phyloP scores from a whole-genome alignment of 2,329 filamentous ascomycete genomes.

The Simplicillium sp. region DNA sequence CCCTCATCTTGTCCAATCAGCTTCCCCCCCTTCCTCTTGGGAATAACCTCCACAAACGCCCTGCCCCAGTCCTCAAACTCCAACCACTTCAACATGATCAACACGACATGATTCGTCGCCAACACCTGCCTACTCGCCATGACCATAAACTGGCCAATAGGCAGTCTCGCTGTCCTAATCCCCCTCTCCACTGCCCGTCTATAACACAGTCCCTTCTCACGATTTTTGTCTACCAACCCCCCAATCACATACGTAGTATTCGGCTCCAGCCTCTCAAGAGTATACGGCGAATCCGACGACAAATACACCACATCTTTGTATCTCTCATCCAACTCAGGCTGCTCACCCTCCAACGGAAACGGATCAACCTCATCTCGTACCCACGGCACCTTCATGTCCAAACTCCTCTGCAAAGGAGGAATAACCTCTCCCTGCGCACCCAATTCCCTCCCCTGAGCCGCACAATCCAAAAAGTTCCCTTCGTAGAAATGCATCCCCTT shows the following conservation, averaged over 20 bases:
- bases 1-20: constrained; percentile 37
- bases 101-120: constrained; percentile 90
- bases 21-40: constrained; percentile 76
- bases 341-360: constrained; percentile 22
- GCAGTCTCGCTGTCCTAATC: constrained; percentile 80
- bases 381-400: constrained; percentile 19
- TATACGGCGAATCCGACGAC: constrained; percentile 82
- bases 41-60: constrained; percentile 82
- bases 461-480: constrained; percentile 64
- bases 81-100: constrained; percentile 93
- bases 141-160: constrained; percentile 90
- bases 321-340: constrained; percentile 20
- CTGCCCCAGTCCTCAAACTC: constrained; percentile 85
- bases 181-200: constrained; percentile 64
- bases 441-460: constrained; percentile 51
- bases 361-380: constrained; percentile 20
- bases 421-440: constrained; percentile 56
- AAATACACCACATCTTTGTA: constrained; percentile 65
- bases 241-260: constrained; percentile 90
- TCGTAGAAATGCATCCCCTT: constrained; percentile 65
- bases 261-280: constrained; percentile 72
- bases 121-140: constrained; percentile 82
- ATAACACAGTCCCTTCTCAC: constrained; percentile 92
- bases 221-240: constrained; percentile 90
- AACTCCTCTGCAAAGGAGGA: constrained; percentile 41